phyloP scores from a whole-genome alignment of 352 stramenopile species.

The Phytophthora hibernalis region DNA sequence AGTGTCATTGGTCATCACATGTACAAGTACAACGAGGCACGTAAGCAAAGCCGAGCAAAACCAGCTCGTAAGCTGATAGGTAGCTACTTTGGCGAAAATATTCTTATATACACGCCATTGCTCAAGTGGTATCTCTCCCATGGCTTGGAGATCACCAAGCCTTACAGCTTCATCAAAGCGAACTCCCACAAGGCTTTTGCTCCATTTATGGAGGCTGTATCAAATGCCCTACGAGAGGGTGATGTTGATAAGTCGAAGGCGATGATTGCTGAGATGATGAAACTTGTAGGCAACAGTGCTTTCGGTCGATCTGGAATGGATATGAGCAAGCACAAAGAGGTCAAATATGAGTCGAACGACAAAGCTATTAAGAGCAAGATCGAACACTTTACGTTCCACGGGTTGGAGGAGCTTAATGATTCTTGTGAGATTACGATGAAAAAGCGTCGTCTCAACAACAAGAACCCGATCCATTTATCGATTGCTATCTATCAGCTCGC shows the following conservation, averaged over 20 bases:
- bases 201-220: conserved; percentile 30
- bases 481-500: too few relatives aligned
- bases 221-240: conserved; percentile 32
- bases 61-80: conserved; percentile 35
- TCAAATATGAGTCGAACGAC: conserved; percentile 13
- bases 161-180: too few relatives aligned
- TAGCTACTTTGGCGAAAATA: conserved; percentile 43
- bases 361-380: conserved; percentile 1
- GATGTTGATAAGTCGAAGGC: conserved; percentile 34
- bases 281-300: conserved; percentile 4
- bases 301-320: background rate
- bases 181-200: conserved; percentile 16
- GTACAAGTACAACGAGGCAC: conserved; percentile 26
- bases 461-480: background rate
- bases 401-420: background rate
- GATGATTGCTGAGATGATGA: conserved; percentile 7
- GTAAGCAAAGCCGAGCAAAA: conserved; percentile 11
- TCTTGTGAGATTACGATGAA: conserved; percentile 11
- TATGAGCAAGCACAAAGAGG: conserved; percentile 19
- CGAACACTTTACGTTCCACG: conserved; percentile 16
- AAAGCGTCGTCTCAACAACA: background rate
- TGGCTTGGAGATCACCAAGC: too few relatives aligned
- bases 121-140: conserved; percentile 32
- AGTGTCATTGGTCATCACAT: conserved; percentile 44
- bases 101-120: conserved; percentile 44